phyloP scores from a whole-genome alignment of 768 basidiomycete genomes.

The Lentinus tigrinus region DNA sequence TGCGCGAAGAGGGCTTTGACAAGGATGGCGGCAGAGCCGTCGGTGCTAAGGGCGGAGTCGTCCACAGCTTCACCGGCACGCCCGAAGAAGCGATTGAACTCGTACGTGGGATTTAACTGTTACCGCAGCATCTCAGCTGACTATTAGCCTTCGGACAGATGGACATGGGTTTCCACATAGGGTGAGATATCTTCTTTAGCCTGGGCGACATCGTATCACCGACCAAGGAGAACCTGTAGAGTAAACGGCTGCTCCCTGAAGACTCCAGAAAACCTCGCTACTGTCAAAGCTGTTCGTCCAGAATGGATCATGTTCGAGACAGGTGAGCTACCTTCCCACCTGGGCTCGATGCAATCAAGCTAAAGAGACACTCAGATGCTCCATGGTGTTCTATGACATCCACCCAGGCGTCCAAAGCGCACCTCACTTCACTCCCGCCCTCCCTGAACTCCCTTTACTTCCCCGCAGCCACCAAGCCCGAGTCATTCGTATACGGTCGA shows the following conservation, averaged over 20 bases:
- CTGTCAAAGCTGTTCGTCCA: constrained; percentile 53
- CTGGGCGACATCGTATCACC: neutral
- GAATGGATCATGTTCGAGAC: constrained; percentile 73
- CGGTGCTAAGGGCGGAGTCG: constrained; percentile 71
- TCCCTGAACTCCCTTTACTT: constrained; percentile 48
- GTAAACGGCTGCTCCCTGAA: constrained; percentile 80
- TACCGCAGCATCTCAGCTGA: neutral
- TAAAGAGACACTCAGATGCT: constrained; percentile 42
- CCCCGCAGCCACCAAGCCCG: constrained; percentile 50
- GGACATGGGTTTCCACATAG: constrained; percentile 70
- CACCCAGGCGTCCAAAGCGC: constrained; percentile 57
- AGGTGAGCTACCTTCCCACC: constrained; percentile 37
- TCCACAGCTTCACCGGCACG: constrained; percentile 80
- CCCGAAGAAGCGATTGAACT: constrained; percentile 61
- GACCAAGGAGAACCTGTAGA: constrained; percentile 29
- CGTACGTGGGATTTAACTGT: constrained; percentile 37
- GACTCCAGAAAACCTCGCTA: constrained; percentile 60
- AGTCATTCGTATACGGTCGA: constrained; percentile 56
- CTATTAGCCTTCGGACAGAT: constrained; percentile 42
- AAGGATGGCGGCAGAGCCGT: constrained; percentile 50
- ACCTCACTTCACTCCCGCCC: constrained; percentile 48
- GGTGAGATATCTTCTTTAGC: constrained; percentile 29
- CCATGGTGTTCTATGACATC: constrained; percentile 75
- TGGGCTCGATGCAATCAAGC: neutral
- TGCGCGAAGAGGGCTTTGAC: constrained; percentile 65